Evolutionary conservation across 352 stramenopile species (phyloP), one percentile per base, ranked within the genome.

Genomic region (Globisporangium spiculum): DNA sequence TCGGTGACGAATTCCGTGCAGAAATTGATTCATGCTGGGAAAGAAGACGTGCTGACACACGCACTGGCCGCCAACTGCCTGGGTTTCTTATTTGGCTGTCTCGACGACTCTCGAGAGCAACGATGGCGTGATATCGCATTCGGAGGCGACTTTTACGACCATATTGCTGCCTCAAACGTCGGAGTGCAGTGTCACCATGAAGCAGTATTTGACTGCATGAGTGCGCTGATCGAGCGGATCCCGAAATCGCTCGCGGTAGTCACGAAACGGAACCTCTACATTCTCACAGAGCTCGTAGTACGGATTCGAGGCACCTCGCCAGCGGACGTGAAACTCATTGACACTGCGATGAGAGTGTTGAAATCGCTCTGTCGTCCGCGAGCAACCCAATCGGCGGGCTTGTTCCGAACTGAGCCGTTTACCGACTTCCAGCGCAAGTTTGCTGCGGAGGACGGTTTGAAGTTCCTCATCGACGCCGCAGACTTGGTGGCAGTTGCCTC

Each of bases 181-280:
- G 18, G 27, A 3, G 27, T 59, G 14, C 36, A 44, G 38, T 72
- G 67, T 24, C 36, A n/a, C 20, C 30, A 26, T 4, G 60, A 67
- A 9, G 52, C 26, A 14, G 54, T 67, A 16, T 46, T 72, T 0
- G 2, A 34, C 10, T 64, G 61, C 14, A 53, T 72, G 36, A 52
- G 32, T 16, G 30, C 22, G 14, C 46, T 67, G 12, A 67, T 72
- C 10, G 52, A 44, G 26, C 22, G 34, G 36, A n/a, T 72, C n/a
- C 61, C 61, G 4, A 46, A 50, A 36, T 50, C 60, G 30, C 36
- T 64, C 5, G 9, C 22, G 4, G 27, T 44, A 7, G 53, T 72
- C 10, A 64, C 54, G 10, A 72, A 72, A 24, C 52, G 46, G 32
- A 72, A 72, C 16, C 27, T 67, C 9, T 38, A 72, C 12, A 65